phyloP scores from a whole-genome alignment of 106 monocot genomes.

The Chionographis japonica region DNA sequence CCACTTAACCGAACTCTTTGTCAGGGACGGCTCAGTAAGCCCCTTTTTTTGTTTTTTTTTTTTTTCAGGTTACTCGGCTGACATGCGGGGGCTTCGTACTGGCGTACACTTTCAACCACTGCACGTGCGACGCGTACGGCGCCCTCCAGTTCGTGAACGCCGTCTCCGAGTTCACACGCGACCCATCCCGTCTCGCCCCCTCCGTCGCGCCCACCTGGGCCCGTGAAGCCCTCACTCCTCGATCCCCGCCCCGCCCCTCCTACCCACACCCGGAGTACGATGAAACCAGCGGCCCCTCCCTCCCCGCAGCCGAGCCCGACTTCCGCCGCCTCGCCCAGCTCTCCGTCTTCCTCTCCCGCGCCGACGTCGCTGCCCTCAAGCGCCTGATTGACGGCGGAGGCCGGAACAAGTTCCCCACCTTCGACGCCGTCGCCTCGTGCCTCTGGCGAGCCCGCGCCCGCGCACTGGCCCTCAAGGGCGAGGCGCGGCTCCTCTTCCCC shows the following conservation, averaged over 20 bases:
- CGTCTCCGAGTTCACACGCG: background rate
- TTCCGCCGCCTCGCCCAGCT: background rate
- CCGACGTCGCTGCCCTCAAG: background rate
- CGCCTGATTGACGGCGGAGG: background rate
- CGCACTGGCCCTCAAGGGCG: background rate
- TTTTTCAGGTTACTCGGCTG: constrained; percentile 3
- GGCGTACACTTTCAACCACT: constrained; percentile 5
- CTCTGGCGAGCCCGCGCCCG: constrained; percentile 3
- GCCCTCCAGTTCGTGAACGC: background rate
- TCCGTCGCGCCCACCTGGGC: background rate
- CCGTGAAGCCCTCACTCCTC: background rate
- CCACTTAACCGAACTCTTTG: too few relatives aligned
- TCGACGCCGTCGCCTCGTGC: background rate
- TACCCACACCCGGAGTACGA: constrained; percentile 5
- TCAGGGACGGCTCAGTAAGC: too few relatives aligned
- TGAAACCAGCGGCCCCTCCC: too few relatives aligned
- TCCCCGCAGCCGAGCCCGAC: background rate
- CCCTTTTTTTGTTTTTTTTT: too few relatives aligned
- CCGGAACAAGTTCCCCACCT: background rate
- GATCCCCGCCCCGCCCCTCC: background rate
- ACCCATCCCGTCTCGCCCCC: background rate
- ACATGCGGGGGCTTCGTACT: constrained; percentile 2
- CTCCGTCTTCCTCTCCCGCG: constrained; percentile 3
- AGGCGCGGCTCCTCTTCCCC: background rate
- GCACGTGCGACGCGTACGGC: constrained; percentile 3